phyloP scores from a whole-genome alignment of 2,329 filamentous ascomycete genomes.

The Domatiomyces catenatus region DNA sequence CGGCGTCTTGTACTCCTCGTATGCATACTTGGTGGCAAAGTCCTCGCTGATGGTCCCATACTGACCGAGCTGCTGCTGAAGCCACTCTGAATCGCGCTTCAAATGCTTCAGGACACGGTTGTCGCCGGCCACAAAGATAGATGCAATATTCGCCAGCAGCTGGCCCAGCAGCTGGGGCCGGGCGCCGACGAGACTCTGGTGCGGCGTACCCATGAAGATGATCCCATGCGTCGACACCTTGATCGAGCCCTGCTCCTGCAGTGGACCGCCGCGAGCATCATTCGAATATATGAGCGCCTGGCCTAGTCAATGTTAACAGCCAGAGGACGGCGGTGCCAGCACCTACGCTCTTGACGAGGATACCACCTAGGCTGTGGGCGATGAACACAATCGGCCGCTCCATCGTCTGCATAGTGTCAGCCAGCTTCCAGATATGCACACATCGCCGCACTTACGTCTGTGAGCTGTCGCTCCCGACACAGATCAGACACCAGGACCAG shows the following conservation, averaged over 20 bases:
- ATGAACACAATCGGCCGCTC: slow-evolving; percentile 6
- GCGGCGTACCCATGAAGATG: slow-evolving; percentile 13
- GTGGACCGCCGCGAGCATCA: neutral
- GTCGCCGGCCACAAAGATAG: neutral
- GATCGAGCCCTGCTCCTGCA: neutral
- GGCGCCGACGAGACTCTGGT: neutral
- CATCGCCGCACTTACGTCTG: neutral
- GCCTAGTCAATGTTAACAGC: slow-evolving; percentile 1
- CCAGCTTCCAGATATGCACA: no score
- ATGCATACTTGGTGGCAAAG: neutral
- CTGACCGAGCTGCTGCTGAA: neutral
- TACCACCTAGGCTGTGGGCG: slow-evolving; percentile 10
- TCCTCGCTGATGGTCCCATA: neutral
- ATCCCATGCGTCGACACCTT: slow-evolving; percentile 5
- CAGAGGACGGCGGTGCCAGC: slow-evolving; percentile 4
- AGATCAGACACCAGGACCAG: neutral
- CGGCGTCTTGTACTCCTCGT: neutral
- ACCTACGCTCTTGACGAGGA: slow-evolving; percentile 7
- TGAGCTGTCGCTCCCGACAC: neutral
- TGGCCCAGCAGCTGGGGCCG: neutral
- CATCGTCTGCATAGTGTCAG: neutral
- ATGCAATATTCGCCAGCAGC: neutral
- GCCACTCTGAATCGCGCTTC: neutral
- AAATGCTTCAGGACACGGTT: neutral
- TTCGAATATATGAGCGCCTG: slow-evolving; percentile 1